Evolutionary conservation across 345 rosid genomes (phyloP), one percentile per base, ranked within the genome.

Genomic region (Lagerstroemia speciosa): DNA sequence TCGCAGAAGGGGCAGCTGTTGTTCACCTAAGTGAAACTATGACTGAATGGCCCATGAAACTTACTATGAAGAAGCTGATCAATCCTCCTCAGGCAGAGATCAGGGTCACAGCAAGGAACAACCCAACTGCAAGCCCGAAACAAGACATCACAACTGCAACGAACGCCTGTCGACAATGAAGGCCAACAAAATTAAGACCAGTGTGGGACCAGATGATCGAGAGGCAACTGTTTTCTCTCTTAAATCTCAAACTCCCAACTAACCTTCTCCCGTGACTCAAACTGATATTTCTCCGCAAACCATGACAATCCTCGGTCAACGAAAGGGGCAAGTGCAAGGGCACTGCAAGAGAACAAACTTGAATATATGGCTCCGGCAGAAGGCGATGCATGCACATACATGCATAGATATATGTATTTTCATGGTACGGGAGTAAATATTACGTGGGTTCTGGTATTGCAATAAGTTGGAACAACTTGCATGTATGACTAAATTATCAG

Each of bases 311-410:
- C 96, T 75, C 78, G 75, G 78, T 88, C 93, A 0, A 88, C 98
- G 36, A 90, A 77, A 41, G 97, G 98, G 31, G 98, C 96, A 72
- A 90, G 90, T 33, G 98, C 97, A 29, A 93, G 88, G 66, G 97
- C 96, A 81, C 98, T 90, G 88, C 79, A 78, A 8, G 38, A 31
- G 67, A 57, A 40, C 58, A 48, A 55, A 6, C 14, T 8, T 58
- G 8, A 58, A 58, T 53, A n/a, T 53, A n/a, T 24, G 24, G 53
- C 10, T 7, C n/a, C 17, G 8, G 15, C 46, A 41, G 2, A 15
- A 41, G 9, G 11, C 9, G 2, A 41, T 41, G 17, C 17, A 41
- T 5, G 17, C 11, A 41, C 11, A 41, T 41, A 41, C 46, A 41
- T 11, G 11, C 11, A 41, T 41, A 41, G 14, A 41, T 8, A 41